Base-by-base conservation (phyloP, 2,329 filamentous ascomycete species). In the Triangularia setosa region DNA sequence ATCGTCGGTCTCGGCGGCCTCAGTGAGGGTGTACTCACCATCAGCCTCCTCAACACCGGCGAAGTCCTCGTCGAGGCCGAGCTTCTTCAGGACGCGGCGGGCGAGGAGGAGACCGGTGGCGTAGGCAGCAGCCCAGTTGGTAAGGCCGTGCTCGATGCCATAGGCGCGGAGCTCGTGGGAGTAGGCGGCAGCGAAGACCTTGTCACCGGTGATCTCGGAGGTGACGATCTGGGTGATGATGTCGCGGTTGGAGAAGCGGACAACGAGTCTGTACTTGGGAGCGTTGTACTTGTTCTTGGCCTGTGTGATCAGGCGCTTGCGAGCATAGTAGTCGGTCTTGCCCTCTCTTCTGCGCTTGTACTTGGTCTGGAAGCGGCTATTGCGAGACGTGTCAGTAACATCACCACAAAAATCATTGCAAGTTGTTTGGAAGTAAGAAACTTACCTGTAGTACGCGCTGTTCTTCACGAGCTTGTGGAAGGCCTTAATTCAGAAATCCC, bases 251-350 rank as follows among this genome's bases (percentile, higher is more conserved):
- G 92, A 96, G 90, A 96, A 97, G 81, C 95, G 95, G 80, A 99
- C 92, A 73, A 99, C 95, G 78, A 99, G 90, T 79, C 95, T 92
- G 90, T 99, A 98, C 89, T 99, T 99, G 83, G 95, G 95, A 71
- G 95, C 91, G 85, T 96, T 96, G 91, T 98, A 99, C 91, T 99
- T 99, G 92, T 99, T 99, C 92, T 98, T 99, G 85, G 95, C 95
- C 88, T 99, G 95, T 86, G 92, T 93, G 87, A 98, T 95, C 82
- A 99, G 88, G 79, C 95, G 91, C 92, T 98, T 98, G 82, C 95
- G 94, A 80, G 95, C 95, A 83, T 97, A 98, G 92, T 99, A 99
- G 82, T 99, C 95, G 85, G 95, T 99, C 91, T 99, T 99, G 80
- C 95, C 95, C 78, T 90, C 79, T 74, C 92, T 89, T 83, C 95